Evolutionary conservation across 2,329 filamentous ascomycete genomes (phyloP).

Genomic region (Rasamsonia emersonii): DNA sequence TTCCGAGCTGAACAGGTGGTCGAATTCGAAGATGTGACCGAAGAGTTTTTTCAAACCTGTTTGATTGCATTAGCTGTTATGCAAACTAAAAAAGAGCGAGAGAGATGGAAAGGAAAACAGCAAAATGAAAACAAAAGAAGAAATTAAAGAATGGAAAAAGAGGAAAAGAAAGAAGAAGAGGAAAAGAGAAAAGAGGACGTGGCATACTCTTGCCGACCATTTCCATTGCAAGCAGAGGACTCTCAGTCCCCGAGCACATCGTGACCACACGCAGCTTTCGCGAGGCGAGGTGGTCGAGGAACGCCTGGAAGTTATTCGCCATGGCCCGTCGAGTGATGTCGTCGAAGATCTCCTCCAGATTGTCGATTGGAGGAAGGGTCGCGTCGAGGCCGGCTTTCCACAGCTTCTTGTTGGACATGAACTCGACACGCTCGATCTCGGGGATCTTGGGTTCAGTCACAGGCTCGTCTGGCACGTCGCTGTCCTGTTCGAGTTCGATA

Average conservation of each 20-base stretch:
- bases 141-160: neutral
- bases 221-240: slow-evolving; percentile 58
- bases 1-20: slow-evolving; percentile 55
- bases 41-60: slow-evolving; percentile 26
- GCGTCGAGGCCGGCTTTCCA: slow-evolving; percentile 18
- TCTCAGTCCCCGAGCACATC: slow-evolving; percentile 71
- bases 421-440: slow-evolving; percentile 7
- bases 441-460: slow-evolving; percentile 3
- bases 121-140: slow-evolving; percentile 4
- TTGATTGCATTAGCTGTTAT: too few relatives aligned
- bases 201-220: slow-evolving; percentile 43
- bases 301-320: slow-evolving; percentile 23
- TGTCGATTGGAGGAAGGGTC: slow-evolving; percentile 37
- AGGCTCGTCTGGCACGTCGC: too few relatives aligned
- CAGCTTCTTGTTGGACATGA: slow-evolving; percentile 4
- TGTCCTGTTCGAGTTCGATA: too few relatives aligned
- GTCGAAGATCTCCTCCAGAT: slow-evolving; percentile 42
- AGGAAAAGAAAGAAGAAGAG: too few relatives aligned
- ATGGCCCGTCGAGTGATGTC: slow-evolving; percentile 37
- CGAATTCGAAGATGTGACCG: slow-evolving; percentile 33
- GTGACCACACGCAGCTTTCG: slow-evolving; percentile 53
- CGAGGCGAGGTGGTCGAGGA: slow-evolving; percentile 25
- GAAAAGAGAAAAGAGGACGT: too few relatives aligned
- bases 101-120: too few relatives aligned
- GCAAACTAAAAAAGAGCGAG: too few relatives aligned